phyloP scores from a whole-genome alignment of 306 rosid genomes.

The Cicer cuneatum region DNA sequence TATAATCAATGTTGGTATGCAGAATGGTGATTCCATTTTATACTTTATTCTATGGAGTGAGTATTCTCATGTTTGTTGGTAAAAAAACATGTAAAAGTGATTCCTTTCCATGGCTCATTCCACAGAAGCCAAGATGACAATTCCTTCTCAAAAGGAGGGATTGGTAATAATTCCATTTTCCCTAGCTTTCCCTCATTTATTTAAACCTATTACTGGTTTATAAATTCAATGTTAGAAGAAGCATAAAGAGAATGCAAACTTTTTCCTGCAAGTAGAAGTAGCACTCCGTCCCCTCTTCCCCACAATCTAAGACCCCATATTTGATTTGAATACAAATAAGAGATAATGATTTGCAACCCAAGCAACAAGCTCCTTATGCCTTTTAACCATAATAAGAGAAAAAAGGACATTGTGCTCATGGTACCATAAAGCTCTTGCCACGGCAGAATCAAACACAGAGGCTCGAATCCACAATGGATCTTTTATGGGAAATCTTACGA shows the following conservation, averaged over 20 bases:
- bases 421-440: not conserved
- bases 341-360: conserved; percentile 14
- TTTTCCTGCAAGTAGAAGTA: not conserved
- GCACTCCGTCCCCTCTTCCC: not conserved
- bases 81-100: not conserved
- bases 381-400: not conserved
- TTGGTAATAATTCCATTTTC: not conserved
- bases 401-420: not conserved
- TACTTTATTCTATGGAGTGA: not conserved
- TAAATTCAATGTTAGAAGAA: not conserved
- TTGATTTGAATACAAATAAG: not conserved
- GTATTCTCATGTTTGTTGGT: conserved; percentile 9
- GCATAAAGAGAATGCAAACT: conserved; percentile 22
- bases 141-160: not conserved
- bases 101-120: conserved; percentile 10
- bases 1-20: not conserved
- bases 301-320: not conserved
- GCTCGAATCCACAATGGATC: not conserved
- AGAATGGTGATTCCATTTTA: conserved; percentile 21
- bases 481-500: not conserved
- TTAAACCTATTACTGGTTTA: not conserved
- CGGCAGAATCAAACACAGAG: not conserved
- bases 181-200: conserved; percentile 11
- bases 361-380: conserved; percentile 11
- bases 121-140: conserved; percentile 13